Evolutionary conservation across 108 stramenopile genomes (phyloP).

Genomic region (Aurantiochytrium sp.): DNA sequence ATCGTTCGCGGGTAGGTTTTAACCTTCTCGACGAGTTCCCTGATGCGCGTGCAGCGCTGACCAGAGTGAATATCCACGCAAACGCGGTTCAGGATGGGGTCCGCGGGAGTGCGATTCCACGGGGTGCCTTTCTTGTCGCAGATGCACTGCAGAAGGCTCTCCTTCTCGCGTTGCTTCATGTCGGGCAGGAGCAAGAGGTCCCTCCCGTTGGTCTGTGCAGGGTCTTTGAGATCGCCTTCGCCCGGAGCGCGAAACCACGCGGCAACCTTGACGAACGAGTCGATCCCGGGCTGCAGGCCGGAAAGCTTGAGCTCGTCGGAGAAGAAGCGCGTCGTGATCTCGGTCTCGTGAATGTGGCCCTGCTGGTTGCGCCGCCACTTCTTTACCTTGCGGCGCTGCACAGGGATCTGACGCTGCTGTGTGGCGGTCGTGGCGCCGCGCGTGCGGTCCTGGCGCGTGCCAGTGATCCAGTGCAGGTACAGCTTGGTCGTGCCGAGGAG

Average conservation of each 20-base stretch:
- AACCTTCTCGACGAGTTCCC: not conserved
- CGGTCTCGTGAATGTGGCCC: not conserved
- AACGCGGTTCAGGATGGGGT: not conserved
- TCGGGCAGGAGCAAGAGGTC: not conserved
- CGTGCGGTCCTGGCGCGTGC: not conserved
- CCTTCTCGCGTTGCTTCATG: not conserved
- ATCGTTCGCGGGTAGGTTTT: not conserved
- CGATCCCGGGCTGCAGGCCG: not conserved
- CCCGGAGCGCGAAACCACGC: not conserved
- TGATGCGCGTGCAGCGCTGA: not conserved
- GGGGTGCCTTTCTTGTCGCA: not conserved
- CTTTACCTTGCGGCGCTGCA: not conserved
- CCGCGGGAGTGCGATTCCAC: not conserved
- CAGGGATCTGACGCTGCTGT: not conserved
- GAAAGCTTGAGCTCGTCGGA: not conserved
- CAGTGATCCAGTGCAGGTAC: slow-evolving; percentile 10
- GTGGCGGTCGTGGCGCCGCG: not conserved
- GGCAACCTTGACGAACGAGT: not conserved
- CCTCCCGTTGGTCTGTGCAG: not conserved
- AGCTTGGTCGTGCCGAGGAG: not conserved
- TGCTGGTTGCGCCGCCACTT: not conserved
- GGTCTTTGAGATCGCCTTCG: slow-evolving; percentile 19
- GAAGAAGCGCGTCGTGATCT: not conserved
- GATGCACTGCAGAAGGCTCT: not conserved
- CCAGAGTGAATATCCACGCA: not conserved